These are phyloP conservation scores for Cladophialophora carrionii DNA, from an alignment of 2,329 filamentous ascomycete genomes.

Conservation along the genomic window DNA sequence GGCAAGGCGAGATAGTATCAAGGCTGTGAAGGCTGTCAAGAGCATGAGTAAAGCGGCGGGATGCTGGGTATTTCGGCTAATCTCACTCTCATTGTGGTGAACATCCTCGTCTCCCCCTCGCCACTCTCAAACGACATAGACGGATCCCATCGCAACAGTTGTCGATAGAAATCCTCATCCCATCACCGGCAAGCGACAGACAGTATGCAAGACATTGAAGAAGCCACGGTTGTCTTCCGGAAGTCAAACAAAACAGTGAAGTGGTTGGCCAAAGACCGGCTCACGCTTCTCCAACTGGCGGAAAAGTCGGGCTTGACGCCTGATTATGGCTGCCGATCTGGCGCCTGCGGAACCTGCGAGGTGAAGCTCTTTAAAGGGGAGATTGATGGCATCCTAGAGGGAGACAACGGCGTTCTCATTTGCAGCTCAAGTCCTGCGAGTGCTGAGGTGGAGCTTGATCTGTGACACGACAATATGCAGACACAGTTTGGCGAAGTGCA, in stretches of 20 bases:
- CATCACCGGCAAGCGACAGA: neutral
- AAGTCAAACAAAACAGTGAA: slow-evolving; percentile 33
- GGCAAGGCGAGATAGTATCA: no score
- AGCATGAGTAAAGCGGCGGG: neutral
- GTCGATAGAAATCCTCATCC: neutral
- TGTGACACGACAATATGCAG: slow-evolving; percentile 12
- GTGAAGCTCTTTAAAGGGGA: slow-evolving; percentile 32
- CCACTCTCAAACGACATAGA: neutral
- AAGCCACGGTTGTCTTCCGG: slow-evolving; percentile 33
- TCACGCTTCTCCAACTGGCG: slow-evolving; percentile 33
- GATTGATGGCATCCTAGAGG: slow-evolving; percentile 31
- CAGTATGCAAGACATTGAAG: slow-evolving; percentile 35
- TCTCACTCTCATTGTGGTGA: neutral
- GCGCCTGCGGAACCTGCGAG: slow-evolving; percentile 34
- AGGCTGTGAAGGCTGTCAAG: no score
- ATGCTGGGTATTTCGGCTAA: slow-evolving; percentile 3
- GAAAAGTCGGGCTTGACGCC: slow-evolving; percentile 34
- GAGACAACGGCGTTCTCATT: slow-evolving; percentile 34
- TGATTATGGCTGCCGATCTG: slow-evolving; percentile 34
- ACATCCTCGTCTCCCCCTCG: neutral
- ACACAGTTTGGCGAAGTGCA: neutral
- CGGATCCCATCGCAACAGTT: neutral
- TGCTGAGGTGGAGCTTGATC: slow-evolving; percentile 32
- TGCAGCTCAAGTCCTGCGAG: slow-evolving; percentile 34
- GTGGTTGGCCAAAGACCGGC: slow-evolving; percentile 32